Evolutionary conservation across 495 filamentous ascomycete genomes (phyloP), one percentile per base, ranked within the genome.

Genomic region (Lineolata rhizophorae): DNA sequence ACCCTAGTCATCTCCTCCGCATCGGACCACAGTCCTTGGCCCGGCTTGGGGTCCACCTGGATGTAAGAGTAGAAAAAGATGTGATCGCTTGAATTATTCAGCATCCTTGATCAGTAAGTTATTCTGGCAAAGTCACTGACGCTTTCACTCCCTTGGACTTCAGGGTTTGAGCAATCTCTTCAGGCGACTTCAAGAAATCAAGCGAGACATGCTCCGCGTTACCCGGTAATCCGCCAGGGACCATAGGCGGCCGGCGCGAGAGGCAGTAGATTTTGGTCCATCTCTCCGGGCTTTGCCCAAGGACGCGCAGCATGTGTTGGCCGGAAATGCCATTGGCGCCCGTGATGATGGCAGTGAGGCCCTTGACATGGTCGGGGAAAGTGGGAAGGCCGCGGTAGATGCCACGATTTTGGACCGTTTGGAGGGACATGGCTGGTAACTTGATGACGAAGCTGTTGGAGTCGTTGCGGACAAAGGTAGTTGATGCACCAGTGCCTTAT

Each of bases 21-120:
- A 34, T 60, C 50, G 35, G 47, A 50, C 61, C 55, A 65, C 18
- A 62, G 47, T 18, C 47, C 42, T 10, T 39, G 31, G 2, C 55
- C 50, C 18, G 47, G 39, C 16, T 55, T 51, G 3, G 50, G 52
- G 6, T 46, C 26, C 1, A 56, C 52, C 37, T 70, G 63, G 27
- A 64, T 48, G 47, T 70, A 70, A 2, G 57, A 51, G 26, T 57
- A 59, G 51, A 65, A 70, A 48, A 67, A 68, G 12, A 66, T 50
- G 39, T 66, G 54, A 40, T 65, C 62, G 14, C 40, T 51, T 6
- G 9, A 11, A 30, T 14, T 16, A 16, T 30, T 14, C 8, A 14
- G 5, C 16, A 17, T 22, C 4, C 16, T 14, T 33, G 16, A 27
- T 30, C 5, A 27, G 15, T 12, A 8, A 11, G 14, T 8, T 16